A percentile compares a stretch with the other conserved stretches of the same genome.
Evolutionary conservation across 2,329 filamentous ascomycete genomes (phyloP).

Genomic region (Aspergillus neotritici): DNA sequence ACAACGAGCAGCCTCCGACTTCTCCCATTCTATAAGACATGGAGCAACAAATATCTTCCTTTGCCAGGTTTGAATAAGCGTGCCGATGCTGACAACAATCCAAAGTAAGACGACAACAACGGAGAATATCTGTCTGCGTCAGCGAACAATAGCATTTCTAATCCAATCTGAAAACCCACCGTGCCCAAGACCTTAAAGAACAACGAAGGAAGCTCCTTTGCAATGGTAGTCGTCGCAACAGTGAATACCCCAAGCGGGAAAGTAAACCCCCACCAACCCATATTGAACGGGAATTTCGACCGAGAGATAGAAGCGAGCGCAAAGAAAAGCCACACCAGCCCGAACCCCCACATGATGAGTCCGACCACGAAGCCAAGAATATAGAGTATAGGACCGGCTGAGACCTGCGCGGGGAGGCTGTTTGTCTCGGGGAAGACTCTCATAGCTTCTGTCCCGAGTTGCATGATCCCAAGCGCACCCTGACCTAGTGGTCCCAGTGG

Average conservation of each 20-base stretch:
- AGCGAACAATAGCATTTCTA: neutral
- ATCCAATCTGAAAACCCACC: slow-evolving; percentile 17
- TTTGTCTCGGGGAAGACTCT: slow-evolving; percentile 30
- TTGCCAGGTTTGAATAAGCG: slow-evolving; percentile 23
- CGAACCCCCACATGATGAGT: slow-evolving; percentile 38
- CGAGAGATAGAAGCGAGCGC: slow-evolving; percentile 32
- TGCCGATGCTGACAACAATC: slow-evolving; percentile 50
- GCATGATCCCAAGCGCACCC: slow-evolving; percentile 55
- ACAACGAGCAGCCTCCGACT: too few relatives aligned
- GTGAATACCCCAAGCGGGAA: slow-evolving; percentile 54
- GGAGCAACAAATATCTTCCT: too few relatives aligned
- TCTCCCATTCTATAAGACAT: too few relatives aligned
- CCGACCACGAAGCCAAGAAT: slow-evolving; percentile 32
- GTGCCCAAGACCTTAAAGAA: slow-evolving; percentile 56
- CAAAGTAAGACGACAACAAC: slow-evolving; percentile 50
- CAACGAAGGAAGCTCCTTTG: slow-evolving; percentile 47
- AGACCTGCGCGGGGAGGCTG: slow-evolving; percentile 20
- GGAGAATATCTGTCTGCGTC: slow-evolving; percentile 40
- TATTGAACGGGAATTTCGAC: slow-evolving; percentile 52
- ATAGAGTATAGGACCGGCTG: slow-evolving; percentile 30
- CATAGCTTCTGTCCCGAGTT: slow-evolving; percentile 46
- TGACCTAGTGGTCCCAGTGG: slow-evolving; percentile 63
- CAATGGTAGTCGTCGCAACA: slow-evolving; percentile 41
- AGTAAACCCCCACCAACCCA: slow-evolving; percentile 59
- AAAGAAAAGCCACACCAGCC: slow-evolving; percentile 37